phyloP scores from a whole-genome alignment of 768 basidiomycete genomes.

The Sporobolomyces pararoseus region DNA sequence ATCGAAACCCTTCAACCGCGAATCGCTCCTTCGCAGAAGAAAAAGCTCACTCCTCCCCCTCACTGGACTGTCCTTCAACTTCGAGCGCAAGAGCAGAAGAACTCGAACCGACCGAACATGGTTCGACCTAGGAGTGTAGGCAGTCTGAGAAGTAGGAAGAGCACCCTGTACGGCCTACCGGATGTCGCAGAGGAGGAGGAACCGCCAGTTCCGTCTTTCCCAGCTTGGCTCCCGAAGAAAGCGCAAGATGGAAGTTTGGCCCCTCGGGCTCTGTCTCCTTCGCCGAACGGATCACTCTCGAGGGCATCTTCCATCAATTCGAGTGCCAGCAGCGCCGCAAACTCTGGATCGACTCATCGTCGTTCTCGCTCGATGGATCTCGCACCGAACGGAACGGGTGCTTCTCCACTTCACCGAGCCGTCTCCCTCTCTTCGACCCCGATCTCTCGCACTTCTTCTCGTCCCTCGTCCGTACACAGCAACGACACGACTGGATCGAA shows the following conservation, averaged over 20 bases:
- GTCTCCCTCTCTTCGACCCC: background rate
- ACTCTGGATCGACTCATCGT: slow-evolving; percentile 3
- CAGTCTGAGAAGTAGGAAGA: slow-evolving; percentile 6
- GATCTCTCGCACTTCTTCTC: background rate
- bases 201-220: slow-evolving; percentile 7
- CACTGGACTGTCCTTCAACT: slow-evolving; percentile 33
- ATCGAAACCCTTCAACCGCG: slow-evolving; percentile 16
- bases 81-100: slow-evolving; percentile 10
- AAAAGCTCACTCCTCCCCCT: slow-evolving; percentile 23
- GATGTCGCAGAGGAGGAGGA: slow-evolving; percentile 32
- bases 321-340: background rate
- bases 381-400: background rate
- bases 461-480: background rate
- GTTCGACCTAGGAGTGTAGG: slow-evolving; percentile 16
- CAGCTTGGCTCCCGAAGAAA: slow-evolving; percentile 18
- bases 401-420: slow-evolving; percentile 13
- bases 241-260: background rate
- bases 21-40: background rate
- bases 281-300: background rate
- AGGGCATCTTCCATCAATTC: slow-evolving; percentile 4
- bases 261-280: background rate
- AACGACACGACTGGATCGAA: background rate
- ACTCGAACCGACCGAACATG: background rate
- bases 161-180: slow-evolving; percentile 11
- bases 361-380: slow-evolving; percentile 31